phyloP scores from a whole-genome alignment of 805 yeast genomes.

The Pichia exigua region DNA sequence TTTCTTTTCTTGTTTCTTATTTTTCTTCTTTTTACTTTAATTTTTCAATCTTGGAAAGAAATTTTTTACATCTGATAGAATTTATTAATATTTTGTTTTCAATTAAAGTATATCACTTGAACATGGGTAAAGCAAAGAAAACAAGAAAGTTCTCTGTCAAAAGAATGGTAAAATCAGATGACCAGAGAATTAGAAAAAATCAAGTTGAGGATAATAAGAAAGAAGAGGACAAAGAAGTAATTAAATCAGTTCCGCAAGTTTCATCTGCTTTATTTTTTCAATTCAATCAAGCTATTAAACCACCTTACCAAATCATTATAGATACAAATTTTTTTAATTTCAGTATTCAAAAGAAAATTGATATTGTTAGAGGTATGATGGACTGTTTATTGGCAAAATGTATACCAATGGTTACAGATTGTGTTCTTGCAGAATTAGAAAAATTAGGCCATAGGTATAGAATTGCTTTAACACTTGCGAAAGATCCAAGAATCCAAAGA shows the following conservation, averaged over 20 bases:
- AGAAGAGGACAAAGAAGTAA: slow-evolving; percentile 68
- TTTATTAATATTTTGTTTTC: neutral
- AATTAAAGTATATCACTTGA: neutral
- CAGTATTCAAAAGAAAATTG: slow-evolving; percentile 92
- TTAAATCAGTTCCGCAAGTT: slow-evolving; percentile 79
- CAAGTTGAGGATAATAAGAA: slow-evolving; percentile 30
- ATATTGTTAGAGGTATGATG: slow-evolving; percentile 94
- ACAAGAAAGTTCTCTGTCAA: slow-evolving; percentile 97
- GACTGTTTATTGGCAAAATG: slow-evolving; percentile 91
- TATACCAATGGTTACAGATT: slow-evolving; percentile 91
- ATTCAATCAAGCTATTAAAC: slow-evolving; percentile 86
- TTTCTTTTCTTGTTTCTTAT: neutral
- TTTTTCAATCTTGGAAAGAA: neutral
- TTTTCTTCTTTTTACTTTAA: neutral
- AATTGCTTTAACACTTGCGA: slow-evolving; percentile 86
- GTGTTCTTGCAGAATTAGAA: slow-evolving; percentile 97
- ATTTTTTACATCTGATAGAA: neutral
- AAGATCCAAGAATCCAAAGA: slow-evolving; percentile 85
- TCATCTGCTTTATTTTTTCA: slow-evolving; percentile 94
- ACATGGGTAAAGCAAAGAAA: slow-evolving; percentile 94
- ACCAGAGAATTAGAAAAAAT: slow-evolving; percentile 47
- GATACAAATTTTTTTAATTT: slow-evolving; percentile 97
- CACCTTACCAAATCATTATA: slow-evolving; percentile 94
- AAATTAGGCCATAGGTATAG: slow-evolving; percentile 92
- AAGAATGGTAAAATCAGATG: slow-evolving; percentile 69